These are phyloP conservation scores for Roridomyces roridus DNA, from an alignment of 768 basidiomycete species.

Conservation along the genomic window DNA sequence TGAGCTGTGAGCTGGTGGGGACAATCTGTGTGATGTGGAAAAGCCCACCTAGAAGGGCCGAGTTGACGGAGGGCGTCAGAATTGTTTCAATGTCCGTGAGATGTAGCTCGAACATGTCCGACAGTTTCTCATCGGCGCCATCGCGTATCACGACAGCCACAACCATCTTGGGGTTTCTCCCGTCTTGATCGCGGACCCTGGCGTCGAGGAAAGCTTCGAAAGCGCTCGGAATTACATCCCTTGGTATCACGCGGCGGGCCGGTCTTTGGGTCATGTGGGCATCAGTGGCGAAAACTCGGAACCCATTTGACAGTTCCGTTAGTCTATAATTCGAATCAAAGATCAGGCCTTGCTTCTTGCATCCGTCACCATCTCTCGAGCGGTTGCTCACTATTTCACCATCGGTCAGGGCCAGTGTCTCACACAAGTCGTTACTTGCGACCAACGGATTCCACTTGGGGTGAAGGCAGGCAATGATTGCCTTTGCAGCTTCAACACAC, in stretches of 20 bases:
- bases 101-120: background rate
- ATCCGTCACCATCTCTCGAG: too few species aligned
- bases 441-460: slow-evolving; percentile 1
- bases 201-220: background rate
- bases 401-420: background rate
- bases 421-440: background rate
- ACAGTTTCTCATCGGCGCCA: background rate
- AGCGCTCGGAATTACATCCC: too few species aligned
- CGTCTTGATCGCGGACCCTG: background rate
- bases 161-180: background rate
- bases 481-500: background rate
- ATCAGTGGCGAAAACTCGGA: slow-evolving; percentile 5
- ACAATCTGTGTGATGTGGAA: background rate
- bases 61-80: background rate
- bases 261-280: background rate
- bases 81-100: background rate
- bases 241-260: background rate
- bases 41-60: background rate
- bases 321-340: slow-evolving; percentile 5
- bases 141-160: background rate
- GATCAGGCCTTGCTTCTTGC: background rate
- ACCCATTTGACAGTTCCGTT: background rate
- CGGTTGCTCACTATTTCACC: background rate
- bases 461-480: background rate
- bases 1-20: background rate